A percentile compares a stretch with the other conserved stretches of the same genome.
Conservation (phyloP, 2,329 filamentous ascomycete species). For the Clathrospora elynae region DNA sequence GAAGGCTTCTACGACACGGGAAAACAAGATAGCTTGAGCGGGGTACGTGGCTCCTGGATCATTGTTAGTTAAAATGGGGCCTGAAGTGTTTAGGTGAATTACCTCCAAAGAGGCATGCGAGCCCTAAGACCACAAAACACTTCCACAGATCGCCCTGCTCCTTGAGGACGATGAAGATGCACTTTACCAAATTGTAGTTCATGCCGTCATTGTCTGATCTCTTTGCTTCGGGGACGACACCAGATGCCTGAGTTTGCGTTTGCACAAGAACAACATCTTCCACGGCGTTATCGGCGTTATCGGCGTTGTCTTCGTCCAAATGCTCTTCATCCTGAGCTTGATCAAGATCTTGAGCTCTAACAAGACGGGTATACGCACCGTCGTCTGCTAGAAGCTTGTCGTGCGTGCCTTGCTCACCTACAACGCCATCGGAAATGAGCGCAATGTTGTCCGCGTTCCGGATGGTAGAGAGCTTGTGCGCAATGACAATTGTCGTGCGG, state of each 20-base stretch:
- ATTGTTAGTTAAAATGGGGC: neutral
- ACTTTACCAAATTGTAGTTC: slow-evolving; percentile 38
- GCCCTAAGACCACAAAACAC: slow-evolving; percentile 30
- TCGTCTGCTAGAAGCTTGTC: slow-evolving; percentile 72
- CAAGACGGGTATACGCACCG: slow-evolving; percentile 78
- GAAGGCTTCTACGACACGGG: slow-evolving; percentile 56
- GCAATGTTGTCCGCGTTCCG: slow-evolving; percentile 93
- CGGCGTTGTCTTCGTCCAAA: slow-evolving; percentile 22
- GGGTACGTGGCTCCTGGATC: slow-evolving; percentile 52
- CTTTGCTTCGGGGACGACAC: slow-evolving; percentile 26
- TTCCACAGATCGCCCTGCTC: slow-evolving; percentile 49
- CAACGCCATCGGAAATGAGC: slow-evolving; percentile 79
- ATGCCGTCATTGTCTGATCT: slow-evolving; percentile 28
- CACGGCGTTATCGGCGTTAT: slow-evolving; percentile 19
- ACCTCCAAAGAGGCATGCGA: slow-evolving; percentile 44
- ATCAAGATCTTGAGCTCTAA: slow-evolving; percentile 56
- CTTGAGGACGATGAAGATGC: slow-evolving; percentile 33
- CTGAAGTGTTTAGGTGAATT: neutral
- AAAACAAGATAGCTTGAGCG: slow-evolving; percentile 57
- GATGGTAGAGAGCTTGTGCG: slow-evolving; percentile 92
- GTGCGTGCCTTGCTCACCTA: slow-evolving; percentile 90
- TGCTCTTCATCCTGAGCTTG: slow-evolving; percentile 25
- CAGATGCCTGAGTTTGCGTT: slow-evolving; percentile 38
- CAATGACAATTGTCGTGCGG: slow-evolving; percentile 93
- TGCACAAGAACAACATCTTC: slow-evolving; percentile 30